Evolutionary conservation across 768 basidiomycete genomes (phyloP).

Genomic region (Pisolithus albus): DNA sequence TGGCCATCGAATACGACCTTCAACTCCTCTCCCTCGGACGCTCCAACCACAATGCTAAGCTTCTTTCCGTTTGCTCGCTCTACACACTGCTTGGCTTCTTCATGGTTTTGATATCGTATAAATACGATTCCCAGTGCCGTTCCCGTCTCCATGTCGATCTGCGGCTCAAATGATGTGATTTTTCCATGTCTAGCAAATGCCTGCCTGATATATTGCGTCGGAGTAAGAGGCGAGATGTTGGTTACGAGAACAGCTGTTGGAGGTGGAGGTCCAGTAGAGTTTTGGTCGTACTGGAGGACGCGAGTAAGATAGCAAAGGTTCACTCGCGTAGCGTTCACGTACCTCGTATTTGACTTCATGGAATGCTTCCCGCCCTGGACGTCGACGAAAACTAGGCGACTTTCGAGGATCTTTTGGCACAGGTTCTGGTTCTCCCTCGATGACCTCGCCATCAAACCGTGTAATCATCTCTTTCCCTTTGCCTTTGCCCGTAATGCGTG

Average conservation of each 20-base stretch:
- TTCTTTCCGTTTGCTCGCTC: conserved; percentile 60
- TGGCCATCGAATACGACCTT: conserved; percentile 78
- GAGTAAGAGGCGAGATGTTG: conserved; percentile 64
- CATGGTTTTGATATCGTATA: conserved; percentile 57
- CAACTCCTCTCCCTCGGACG: conserved; percentile 51
- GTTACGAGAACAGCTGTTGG: conserved; percentile 68
- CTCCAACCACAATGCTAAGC: conserved; percentile 41
- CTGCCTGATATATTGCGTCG: conserved; percentile 55
- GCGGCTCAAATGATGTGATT: conserved; percentile 63
- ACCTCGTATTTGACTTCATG: conserved; percentile 52
- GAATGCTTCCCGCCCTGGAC: conserved; percentile 35
- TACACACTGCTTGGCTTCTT: conserved; percentile 64
- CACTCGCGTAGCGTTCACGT: conserved; percentile 15
- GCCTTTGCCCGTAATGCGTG: conserved; percentile 53
- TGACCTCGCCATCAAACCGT: conserved; percentile 50
- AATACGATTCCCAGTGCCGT: conserved; percentile 76
- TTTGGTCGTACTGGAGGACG: conserved; percentile 57
- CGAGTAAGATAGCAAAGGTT: conserved; percentile 1
- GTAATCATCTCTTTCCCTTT: conserved; percentile 55
- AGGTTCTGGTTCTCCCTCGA: conserved; percentile 37
- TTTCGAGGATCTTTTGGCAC: conserved; percentile 51
- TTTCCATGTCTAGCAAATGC: conserved; percentile 60
- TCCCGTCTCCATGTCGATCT: conserved; percentile 75
- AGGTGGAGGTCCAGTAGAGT: conserved; percentile 68
- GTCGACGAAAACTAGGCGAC: conserved; percentile 29